phyloP scores from a whole-genome alignment of 169 alveolate species.

The Besnoitia besnoiti region DNA sequence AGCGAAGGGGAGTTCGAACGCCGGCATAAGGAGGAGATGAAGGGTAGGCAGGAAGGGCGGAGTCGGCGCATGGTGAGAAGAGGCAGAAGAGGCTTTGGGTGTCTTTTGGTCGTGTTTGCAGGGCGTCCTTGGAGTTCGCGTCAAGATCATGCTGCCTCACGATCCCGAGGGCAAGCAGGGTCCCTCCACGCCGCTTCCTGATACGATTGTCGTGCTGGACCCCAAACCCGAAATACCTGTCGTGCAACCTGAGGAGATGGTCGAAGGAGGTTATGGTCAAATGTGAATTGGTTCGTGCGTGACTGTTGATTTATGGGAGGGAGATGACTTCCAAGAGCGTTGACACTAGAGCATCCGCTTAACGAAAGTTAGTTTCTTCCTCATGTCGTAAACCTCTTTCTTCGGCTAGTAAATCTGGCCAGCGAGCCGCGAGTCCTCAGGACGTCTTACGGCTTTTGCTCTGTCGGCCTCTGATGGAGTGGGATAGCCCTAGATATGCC shows the following conservation, averaged over 20 bases:
- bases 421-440: slow-evolving; percentile 13
- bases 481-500: neutral
- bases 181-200: slow-evolving; percentile 95
- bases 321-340: neutral
- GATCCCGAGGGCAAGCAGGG: slow-evolving; percentile 98
- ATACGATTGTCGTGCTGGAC: slow-evolving; percentile 95
- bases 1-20: neutral
- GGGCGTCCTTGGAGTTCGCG: slow-evolving; percentile 95
- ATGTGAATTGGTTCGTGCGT: neutral
- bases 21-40: neutral
- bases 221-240: slow-evolving; percentile 87
- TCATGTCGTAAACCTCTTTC: slow-evolving; percentile 10
- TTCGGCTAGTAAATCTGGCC: slow-evolving; percentile 28
- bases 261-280: neutral
- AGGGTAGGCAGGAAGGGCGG: neutral
- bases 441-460: neutral
- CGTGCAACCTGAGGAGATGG: slow-evolving; percentile 29
- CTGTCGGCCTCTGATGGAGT: slow-evolving; percentile 9
- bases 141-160: slow-evolving; percentile 96
- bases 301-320: neutral
- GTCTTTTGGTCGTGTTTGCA: neutral
- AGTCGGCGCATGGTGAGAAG: neutral
- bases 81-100: too few species aligned
- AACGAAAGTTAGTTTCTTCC: neutral
- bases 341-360: neutral